These are phyloP conservation scores for Mortierella hygrophila DNA, from an alignment of 192 early-diverging fungal species.

Conservation along the genomic window DNA sequence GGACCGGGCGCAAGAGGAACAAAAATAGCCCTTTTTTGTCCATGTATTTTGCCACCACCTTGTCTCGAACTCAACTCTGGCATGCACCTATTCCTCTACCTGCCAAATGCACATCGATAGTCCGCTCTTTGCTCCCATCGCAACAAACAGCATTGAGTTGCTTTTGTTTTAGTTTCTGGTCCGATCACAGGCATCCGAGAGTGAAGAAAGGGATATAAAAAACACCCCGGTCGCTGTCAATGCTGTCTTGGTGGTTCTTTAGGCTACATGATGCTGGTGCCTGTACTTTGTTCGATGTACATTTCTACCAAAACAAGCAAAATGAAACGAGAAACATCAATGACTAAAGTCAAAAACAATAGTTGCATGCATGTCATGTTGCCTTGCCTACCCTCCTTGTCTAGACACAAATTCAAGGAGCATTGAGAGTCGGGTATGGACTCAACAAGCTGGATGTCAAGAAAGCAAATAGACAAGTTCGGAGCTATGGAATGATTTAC, in stretches of 20 bases:
- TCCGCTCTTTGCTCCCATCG: neutral
- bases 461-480: neutral
- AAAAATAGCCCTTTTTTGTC: neutral
- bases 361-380: neutral
- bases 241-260: neutral
- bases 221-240: neutral
- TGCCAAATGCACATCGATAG: neutral
- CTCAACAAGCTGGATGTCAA: neutral
- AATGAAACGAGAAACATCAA: neutral
- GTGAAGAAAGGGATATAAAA: neutral
- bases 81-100: neutral
- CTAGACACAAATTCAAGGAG: neutral
- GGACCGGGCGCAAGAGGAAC: neutral
- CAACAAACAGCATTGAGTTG: neutral
- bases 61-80: neutral
- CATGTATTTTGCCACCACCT: neutral
- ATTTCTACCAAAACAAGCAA: neutral
- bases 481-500: neutral
- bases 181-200: constrained; percentile 3
- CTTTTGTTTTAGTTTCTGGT: neutral
- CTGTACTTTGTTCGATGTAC: neutral
- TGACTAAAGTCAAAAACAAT: neutral
- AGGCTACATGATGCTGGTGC: neutral
- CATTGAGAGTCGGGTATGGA: neutral
- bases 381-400: neutral